Percentiles rank a stretch among this genome's conserved stretches.
These are phyloP conservation scores for Amanita rimosa DNA, from an alignment of 768 basidiomycete species.

Conservation along the genomic window DNA sequence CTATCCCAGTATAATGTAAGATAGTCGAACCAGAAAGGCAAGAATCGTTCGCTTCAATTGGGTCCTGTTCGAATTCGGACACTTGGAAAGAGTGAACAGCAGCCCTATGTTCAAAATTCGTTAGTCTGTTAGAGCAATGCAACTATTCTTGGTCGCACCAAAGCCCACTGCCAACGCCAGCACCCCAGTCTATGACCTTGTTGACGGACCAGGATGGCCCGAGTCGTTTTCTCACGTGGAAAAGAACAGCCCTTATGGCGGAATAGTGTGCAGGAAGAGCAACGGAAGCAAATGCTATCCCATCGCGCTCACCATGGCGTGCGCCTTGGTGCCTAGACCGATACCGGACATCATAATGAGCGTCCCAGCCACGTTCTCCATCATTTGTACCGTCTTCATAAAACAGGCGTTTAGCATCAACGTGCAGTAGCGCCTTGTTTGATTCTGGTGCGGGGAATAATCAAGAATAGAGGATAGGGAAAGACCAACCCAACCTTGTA, in stretches of 20 bases:
- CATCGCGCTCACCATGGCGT: constrained; percentile 58
- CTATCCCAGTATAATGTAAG: constrained; percentile 60
- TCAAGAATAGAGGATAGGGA: background rate
- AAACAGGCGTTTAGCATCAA: constrained; percentile 66
- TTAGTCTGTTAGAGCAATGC: constrained; percentile 5
- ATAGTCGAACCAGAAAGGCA: constrained; percentile 39
- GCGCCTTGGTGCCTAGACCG: constrained; percentile 45
- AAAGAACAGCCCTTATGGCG: constrained; percentile 64
- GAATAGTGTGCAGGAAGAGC: constrained; percentile 83
- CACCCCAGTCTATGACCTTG: constrained; percentile 74
- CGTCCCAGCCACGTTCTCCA: constrained; percentile 36
- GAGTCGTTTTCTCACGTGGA: constrained; percentile 52
- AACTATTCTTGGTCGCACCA: constrained; percentile 41
- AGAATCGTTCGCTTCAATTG: constrained; percentile 19
- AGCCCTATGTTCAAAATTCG: constrained; percentile 36
- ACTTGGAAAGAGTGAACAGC: constrained; percentile 50
- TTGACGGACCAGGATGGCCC: constrained; percentile 50
- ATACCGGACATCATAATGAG: constrained; percentile 46
- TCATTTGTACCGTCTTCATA: constrained; percentile 16
- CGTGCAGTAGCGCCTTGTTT: constrained; percentile 53
- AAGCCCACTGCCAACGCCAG: constrained; percentile 71
- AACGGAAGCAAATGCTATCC: constrained; percentile 75
- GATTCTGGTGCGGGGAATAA: constrained; percentile 29
- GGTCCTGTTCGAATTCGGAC: constrained; percentile 14
- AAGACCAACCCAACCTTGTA: constrained; percentile 38